Conservation (phyloP, 2,329 filamentous ascomycete species). For the Epichloe elymi region DNA sequence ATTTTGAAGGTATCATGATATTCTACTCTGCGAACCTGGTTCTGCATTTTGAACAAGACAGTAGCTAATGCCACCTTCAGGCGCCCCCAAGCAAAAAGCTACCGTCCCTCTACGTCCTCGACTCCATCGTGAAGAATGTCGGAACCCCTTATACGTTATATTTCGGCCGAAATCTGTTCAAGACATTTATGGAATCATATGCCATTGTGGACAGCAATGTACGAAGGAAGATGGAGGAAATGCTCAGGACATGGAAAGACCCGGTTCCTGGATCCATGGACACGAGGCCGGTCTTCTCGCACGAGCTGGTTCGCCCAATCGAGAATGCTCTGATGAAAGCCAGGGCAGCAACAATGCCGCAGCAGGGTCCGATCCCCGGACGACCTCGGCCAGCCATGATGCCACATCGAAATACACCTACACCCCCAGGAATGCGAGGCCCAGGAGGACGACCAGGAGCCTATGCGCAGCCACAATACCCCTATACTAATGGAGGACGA, state of each 20-base stretch:
- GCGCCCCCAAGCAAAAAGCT: constrained; percentile 79
- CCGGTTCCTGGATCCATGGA: constrained; percentile 89
- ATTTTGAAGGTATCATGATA: constrained; percentile 66
- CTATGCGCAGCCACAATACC: constrained; percentile 16
- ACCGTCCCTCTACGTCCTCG: constrained; percentile 91
- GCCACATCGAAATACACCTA: constrained; percentile 60
- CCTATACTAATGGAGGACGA: constrained; percentile 19
- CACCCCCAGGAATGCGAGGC: constrained; percentile 44
- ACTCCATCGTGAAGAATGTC: constrained; percentile 97
- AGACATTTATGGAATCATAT: constrained; percentile 95
- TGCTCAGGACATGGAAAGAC: constrained; percentile 97
- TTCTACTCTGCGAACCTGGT: not conserved
- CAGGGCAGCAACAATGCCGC: constrained; percentile 44
- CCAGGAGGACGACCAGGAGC: constrained; percentile 11
- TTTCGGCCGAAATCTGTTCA: constrained; percentile 80
- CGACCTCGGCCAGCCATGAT: constrained; percentile 35
- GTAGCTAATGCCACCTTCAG: constrained; percentile 39
- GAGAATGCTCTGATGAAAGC: constrained; percentile 90
- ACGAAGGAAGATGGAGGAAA: constrained; percentile 86
- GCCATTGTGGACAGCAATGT: constrained; percentile 72
- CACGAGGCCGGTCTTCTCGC: constrained; percentile 79
- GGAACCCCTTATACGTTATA: constrained; percentile 95
- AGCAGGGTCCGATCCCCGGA: constrained; percentile 32
- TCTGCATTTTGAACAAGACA: not conserved
- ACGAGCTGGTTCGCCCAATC: constrained; percentile 77